Conservation (phyloP, 495 filamentous ascomycete genomes). For the Amniculicola lignicola region DNA sequence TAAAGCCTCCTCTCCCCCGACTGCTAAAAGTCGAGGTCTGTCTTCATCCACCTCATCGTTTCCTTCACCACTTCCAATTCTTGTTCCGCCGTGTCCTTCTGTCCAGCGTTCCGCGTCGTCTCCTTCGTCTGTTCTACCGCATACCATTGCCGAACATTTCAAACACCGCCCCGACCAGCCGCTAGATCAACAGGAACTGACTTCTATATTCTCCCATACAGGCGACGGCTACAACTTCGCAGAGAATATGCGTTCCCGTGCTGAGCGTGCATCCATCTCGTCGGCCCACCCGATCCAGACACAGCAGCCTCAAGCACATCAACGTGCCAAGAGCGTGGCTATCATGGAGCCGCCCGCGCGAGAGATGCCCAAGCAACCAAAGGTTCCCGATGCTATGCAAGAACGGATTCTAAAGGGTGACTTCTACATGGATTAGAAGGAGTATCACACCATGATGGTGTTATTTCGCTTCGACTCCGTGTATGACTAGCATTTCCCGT, state of each 20-base stretch:
- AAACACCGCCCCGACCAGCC: constrained; percentile 24
- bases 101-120: constrained; percentile 37
- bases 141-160: constrained; percentile 21
- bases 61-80: constrained; percentile 18
- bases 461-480: constrained; percentile 14
- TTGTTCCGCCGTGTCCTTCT: constrained; percentile 37
- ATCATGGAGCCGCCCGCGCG: constrained; percentile 61
- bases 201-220: constrained; percentile 54
- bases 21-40: constrained; percentile 50
- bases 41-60: constrained; percentile 33
- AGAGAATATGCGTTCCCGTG: constrained; percentile 84
- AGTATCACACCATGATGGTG: neutral
- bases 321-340: constrained; percentile 61
- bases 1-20: constrained; percentile 45
- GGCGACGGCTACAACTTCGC: constrained; percentile 94
- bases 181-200: constrained; percentile 57
- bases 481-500: constrained; percentile 22
- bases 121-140: constrained; percentile 11
- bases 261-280: constrained; percentile 73
- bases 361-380: constrained; percentile 46
- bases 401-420: constrained; percentile 96
- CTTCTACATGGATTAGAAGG: constrained; percentile 87
- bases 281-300: constrained; percentile 31
- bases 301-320: constrained; percentile 43
- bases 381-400: constrained; percentile 83